phyloP scores from a whole-genome alignment of 2,329 filamentous ascomycete species.

The Gnomoniopsis smithogilvyi region DNA sequence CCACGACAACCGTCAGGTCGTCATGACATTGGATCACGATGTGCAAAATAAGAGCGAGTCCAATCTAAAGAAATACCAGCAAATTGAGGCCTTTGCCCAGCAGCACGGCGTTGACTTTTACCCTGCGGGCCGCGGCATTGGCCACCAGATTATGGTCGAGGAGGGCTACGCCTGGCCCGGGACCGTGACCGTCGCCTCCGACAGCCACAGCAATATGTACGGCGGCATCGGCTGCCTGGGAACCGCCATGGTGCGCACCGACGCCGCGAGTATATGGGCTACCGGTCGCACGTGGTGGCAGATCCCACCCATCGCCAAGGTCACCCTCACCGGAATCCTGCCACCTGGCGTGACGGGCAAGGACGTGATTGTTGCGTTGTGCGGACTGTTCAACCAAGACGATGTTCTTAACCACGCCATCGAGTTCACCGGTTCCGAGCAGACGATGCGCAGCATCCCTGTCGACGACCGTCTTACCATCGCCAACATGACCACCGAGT shows the following conservation, averaged over 20 bases:
- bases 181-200: conserved; percentile 75
- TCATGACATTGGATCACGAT: conserved; percentile 85
- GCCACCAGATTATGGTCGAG: conserved; percentile 84
- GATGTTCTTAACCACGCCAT: conserved; percentile 90
- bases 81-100: conserved; percentile 79
- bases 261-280: conserved; percentile 82
- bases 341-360: conserved; percentile 85
- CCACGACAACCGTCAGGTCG: conserved; percentile 68
- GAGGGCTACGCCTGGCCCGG: conserved; percentile 82
- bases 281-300: conserved; percentile 86
- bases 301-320: conserved; percentile 76
- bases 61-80: conserved; percentile 78
- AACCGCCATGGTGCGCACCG: conserved; percentile 80
- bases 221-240: conserved; percentile 75
- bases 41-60: conserved; percentile 77
- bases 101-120: conserved; percentile 77
- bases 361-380: conserved; percentile 88
- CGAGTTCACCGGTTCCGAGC: conserved; percentile 78
- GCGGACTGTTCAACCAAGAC: conserved; percentile 79
- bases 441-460: conserved; percentile 70
- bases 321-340: conserved; percentile 72
- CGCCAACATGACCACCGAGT: conserved; percentile 79
- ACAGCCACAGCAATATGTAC: conserved; percentile 80
- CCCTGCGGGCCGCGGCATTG: conserved; percentile 75
- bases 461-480: conserved; percentile 74